A percentile compares a stretch with the other conserved stretches of the same genome.
Evolutionary conservation across 2,329 filamentous ascomycete species (phyloP).

Genomic region (Ilyonectria destructans): DNA sequence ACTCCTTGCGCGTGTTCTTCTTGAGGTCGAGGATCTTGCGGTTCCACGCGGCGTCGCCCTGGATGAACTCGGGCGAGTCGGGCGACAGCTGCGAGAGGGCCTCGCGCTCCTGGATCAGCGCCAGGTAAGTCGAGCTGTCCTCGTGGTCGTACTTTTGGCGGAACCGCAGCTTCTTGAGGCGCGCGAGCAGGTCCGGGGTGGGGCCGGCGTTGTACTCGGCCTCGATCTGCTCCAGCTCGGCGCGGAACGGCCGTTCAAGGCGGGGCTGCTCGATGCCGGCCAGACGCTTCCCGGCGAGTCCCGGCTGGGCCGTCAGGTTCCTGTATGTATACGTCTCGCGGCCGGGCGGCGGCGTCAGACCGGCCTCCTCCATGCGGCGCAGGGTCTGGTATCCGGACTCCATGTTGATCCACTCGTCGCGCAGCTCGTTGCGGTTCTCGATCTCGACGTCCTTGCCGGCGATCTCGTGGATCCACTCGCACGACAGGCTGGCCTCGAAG

Average conservation of each 20-base stretch:
- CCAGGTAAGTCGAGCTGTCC: slow-evolving; percentile 46
- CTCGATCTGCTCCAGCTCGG: slow-evolving; percentile 61
- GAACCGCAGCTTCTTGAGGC: slow-evolving; percentile 50
- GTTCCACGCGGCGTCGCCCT: slow-evolving; percentile 55
- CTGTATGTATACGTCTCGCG: slow-evolving; percentile 58
- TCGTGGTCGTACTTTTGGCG: slow-evolving; percentile 47
- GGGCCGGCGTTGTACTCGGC: slow-evolving; percentile 41
- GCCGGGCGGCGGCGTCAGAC: slow-evolving; percentile 61
- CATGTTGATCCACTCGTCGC: slow-evolving; percentile 66
- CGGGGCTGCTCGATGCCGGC: slow-evolving; percentile 50
- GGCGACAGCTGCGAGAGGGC: slow-evolving; percentile 40
- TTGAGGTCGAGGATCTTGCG: slow-evolving; percentile 52
- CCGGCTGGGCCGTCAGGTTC: slow-evolving; percentile 42
- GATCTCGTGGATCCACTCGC: slow-evolving; percentile 73
- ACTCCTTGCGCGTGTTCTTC: slow-evolving; percentile 55
- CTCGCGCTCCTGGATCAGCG: slow-evolving; percentile 56
- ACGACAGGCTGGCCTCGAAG: slow-evolving; percentile 74
- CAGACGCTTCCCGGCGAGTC: slow-evolving; percentile 45
- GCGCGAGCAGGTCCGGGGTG: slow-evolving; percentile 12
- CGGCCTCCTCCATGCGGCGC: slow-evolving; percentile 63
- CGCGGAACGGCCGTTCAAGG: slow-evolving; percentile 59
- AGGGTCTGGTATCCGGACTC: slow-evolving; percentile 60
- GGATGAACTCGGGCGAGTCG: slow-evolving; percentile 47
- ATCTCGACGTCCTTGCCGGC: slow-evolving; percentile 59
- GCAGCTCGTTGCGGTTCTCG: slow-evolving; percentile 53